Evolutionary conservation across 768 basidiomycete genomes (phyloP).

Genomic region (Hortiboletus flavorubellus): DNA sequence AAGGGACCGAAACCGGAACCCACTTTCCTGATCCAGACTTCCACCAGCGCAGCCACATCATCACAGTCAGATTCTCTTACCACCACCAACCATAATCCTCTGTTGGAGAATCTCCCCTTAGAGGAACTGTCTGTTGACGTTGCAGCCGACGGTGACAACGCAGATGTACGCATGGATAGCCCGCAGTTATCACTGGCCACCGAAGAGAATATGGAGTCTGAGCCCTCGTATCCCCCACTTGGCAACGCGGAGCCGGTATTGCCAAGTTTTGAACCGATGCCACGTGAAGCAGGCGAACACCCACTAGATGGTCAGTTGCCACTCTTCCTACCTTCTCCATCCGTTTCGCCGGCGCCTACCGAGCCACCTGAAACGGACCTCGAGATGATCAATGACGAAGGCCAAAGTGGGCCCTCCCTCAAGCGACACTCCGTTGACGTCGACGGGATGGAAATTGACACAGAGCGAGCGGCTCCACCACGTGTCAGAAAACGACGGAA

Average conservation of each 20-base stretch:
- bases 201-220: slow-evolving; percentile 12
- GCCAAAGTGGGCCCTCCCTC: slow-evolving; percentile 2
- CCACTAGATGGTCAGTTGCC: slow-evolving; percentile 31
- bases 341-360: slow-evolving; percentile 29
- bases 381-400: slow-evolving; percentile 12
- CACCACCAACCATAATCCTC: slow-evolving; percentile 18
- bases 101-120: slow-evolving; percentile 21
- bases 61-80: slow-evolving; percentile 6
- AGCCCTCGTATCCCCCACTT: slow-evolving; percentile 5
- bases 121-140: slow-evolving; percentile 11
- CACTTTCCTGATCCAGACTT: slow-evolving; percentile 9
- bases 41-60: slow-evolving; percentile 1
- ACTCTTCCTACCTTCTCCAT: slow-evolving; percentile 49
- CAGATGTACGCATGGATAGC: slow-evolving; percentile 24
- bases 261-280: slow-evolving; percentile 5
- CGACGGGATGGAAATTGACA: slow-evolving; percentile 10
- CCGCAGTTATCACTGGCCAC: slow-evolving; percentile 8
- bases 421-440: slow-evolving; percentile 22
- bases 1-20: slow-evolving; percentile 6
- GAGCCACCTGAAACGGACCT: slow-evolving; percentile 22
- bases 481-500: slow-evolving; percentile 25
- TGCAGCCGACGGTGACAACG: neutral
- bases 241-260: neutral
- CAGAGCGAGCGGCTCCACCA: neutral
- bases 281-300: slow-evolving; percentile 12